Evolutionary conservation across 108 stramenopile species (phyloP), one percentile per base, ranked within the genome.

Genomic region (Phaeodactylum tricornutum): DNA sequence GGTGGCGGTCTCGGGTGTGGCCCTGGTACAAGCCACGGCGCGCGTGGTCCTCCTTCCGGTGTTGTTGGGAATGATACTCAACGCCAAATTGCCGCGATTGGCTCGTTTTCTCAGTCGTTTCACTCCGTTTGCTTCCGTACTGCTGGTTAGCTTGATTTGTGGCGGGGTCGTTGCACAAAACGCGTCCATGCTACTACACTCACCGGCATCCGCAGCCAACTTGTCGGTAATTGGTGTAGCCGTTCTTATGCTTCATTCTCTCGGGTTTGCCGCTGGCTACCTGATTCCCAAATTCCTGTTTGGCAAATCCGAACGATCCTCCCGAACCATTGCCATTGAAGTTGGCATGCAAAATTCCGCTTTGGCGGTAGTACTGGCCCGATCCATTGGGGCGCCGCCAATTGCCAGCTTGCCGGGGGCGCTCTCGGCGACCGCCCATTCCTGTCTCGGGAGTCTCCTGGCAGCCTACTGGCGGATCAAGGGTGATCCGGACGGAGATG

Each of bases 331-430:
- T 35, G 87, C 85, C 14, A 96, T 96, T 50, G 90, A 95, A 55
- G 86, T 88, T 3, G 93, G 96, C 1, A 97, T 97, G 96, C 93
- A 97, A 59, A 97, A 97, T 47, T 80, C 77, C 2, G 96, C 93
- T 0, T 54, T 97, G 30, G 96, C 93, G 6, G 94, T 97, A 0
- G 93, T 97, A 2, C 74, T 97, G 40, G 93, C 96, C 0, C 73
- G 87, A 44, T 73, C 76, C 17, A 78, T 94, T 36, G 88, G 87
- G 7, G 78, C 81, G 12, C 71, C 76, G n/a, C 67, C 81, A 6
- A 48, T 87, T 20, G 78, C 84, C 1, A 77, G 66, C 47, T 56
- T 96, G 50, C 96, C 96, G 3, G 96, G 96, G 6, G 93, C 96
- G 2, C 33, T 96, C 25, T 81, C 78, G 16, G 93, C 96, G 1